Base-by-base conservation (phyloP, 1,284 basidiomycete species). In the Cryptococcus wingfieldii region DNA sequence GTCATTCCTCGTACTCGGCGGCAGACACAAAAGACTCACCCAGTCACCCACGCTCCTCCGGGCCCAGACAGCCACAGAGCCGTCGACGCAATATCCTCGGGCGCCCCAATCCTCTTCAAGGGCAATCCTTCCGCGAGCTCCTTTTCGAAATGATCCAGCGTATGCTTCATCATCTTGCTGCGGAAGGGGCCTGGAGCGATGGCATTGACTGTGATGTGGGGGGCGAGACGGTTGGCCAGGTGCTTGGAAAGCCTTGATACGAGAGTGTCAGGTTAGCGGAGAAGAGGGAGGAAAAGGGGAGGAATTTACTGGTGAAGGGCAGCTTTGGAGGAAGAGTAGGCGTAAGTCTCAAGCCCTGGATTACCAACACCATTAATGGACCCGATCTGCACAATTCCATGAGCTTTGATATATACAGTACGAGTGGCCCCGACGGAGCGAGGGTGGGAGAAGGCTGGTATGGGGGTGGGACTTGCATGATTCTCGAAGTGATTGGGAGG, bases 261-360 rank as follows among this genome's bases (percentile, higher is more conserved):
- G 23, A 23, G 23, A 23, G 66, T 14, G 10, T 48, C 38, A 34
- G 31, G 5, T 12, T 13, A 25, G 25, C 31, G 46, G 46, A 14
- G 23, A 27, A 37, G n/a, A 23, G n/a, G 48, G 18, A 38, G 16
- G 28, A 46, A 34, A 38, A 25, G 27, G 23, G 8, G 38, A 19
- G 18, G 3, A 37, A 61, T 68, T 52, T 53, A 73, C 73, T 73
- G 71, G 59, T 76, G 78, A 38, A 80, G 54, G 8, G 75, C 75
- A 8, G 80, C 80, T 68, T 88, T 88, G 28, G 83, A 83, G 2
- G 84, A 81, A 27, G 83, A 82, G 68, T 88, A 88, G 2, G 85
- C 84, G 63, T 84, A 88, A 1, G 85, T 87, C 66, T 86, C 83
- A 55, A 83, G 80, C 19, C 75, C 70, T 4, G 83, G 83, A 0